Conservation (phyloP, 2,329 filamentous ascomycete genomes). For the Knufia fluminis region DNA sequence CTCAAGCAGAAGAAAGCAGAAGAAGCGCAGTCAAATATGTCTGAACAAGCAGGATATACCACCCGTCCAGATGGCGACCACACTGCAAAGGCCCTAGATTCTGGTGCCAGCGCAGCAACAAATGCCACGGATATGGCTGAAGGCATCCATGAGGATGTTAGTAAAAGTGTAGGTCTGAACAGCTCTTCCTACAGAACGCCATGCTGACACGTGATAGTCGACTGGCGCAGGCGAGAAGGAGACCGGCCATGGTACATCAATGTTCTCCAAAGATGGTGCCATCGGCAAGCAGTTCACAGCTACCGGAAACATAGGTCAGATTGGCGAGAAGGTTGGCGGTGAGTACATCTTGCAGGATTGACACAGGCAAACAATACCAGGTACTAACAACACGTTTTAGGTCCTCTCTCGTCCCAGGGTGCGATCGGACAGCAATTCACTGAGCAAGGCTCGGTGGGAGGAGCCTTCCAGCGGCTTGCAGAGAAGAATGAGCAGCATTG, state of each 20-base stretch:
- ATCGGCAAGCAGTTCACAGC: not conserved
- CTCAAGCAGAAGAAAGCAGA: not conserved
- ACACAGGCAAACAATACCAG: not conserved
- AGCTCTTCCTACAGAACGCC: not conserved
- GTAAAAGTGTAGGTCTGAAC: not conserved
- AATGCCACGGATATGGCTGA: slow-evolving; percentile 3
- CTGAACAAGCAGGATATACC: not conserved
- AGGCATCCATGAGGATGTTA: slow-evolving; percentile 1
- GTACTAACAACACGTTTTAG: no score
- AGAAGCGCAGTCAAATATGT: not conserved
- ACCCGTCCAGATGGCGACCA: not conserved
- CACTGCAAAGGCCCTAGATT: not conserved
- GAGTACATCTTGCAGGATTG: slow-evolving; percentile 12
- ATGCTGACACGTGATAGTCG: not conserved
- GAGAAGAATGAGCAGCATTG: slow-evolving; percentile 10
- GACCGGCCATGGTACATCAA: not conserved
- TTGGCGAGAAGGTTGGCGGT: slow-evolving; percentile 14
- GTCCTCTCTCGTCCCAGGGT: no score
- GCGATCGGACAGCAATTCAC: slow-evolving; percentile 16
- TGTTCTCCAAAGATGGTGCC: not conserved
- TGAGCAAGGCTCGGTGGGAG: slow-evolving; percentile 12
- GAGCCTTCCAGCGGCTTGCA: slow-evolving; percentile 12
- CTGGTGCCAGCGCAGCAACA: not conserved
- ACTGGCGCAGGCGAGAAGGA: not conserved
- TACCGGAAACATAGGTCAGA: slow-evolving; percentile 11